Conservation (phyloP, 495 filamentous ascomycete genomes). For the Neurospora sp. region DNA sequence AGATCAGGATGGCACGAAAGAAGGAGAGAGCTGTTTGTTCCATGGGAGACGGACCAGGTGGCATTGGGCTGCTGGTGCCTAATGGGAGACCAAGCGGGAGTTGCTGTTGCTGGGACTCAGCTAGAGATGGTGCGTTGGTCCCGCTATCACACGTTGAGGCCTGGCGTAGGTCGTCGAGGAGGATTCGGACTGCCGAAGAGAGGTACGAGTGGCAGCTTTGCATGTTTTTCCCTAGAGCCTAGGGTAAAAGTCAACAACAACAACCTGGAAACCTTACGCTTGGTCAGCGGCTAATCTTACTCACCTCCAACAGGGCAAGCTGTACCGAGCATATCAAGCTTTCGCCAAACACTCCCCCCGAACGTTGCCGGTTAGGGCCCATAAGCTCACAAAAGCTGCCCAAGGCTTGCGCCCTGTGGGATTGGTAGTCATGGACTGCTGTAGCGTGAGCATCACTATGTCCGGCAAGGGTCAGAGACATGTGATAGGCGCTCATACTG, state of each 20-base stretch:
- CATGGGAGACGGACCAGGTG: neutral
- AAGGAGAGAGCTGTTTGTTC: neutral
- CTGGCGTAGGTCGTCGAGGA: neutral
- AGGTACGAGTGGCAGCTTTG: conserved; percentile 6
- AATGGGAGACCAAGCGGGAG: neutral
- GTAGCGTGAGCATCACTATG: neutral
- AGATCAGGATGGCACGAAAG: neutral
- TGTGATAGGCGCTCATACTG: conserved; percentile 1
- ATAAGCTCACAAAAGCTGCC: neutral
- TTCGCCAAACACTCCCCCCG: neutral
- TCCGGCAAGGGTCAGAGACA: neutral
- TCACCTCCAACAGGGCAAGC: conserved; percentile 3
- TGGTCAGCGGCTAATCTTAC: neutral
- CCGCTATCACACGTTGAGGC: neutral
- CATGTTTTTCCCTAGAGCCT: conserved; percentile 4
- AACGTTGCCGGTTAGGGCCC: neutral
- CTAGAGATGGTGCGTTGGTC: neutral
- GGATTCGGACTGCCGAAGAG: neutral
- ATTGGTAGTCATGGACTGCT: conserved; percentile 2
- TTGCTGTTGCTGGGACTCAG: neutral
- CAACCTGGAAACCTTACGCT: neutral
- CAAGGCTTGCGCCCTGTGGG: neutral
- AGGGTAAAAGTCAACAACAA: neutral
- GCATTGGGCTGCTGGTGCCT: neutral
- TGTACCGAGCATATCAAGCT: conserved; percentile 2